A percentile compares a stretch with the other conserved stretches of the same genome.
Evolutionary conservation across 345 rosid species (phyloP).

Genomic region (Raphanus sativus): DNA sequence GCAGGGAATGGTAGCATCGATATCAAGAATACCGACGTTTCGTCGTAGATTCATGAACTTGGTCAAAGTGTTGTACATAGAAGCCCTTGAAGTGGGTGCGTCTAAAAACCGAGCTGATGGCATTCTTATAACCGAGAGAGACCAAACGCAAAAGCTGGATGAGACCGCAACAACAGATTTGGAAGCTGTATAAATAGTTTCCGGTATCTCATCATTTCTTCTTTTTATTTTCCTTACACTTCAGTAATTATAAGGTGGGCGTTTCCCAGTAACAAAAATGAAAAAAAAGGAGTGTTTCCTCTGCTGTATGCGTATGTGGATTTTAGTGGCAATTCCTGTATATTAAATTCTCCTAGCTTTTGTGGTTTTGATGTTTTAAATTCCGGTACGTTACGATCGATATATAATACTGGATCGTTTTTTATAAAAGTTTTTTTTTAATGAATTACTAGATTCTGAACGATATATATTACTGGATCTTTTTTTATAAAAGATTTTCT

Average conservation of each 20-base stretch:
- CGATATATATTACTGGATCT: too few relatives aligned
- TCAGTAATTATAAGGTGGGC: neutral
- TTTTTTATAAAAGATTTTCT: too few relatives aligned
- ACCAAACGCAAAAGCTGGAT: neutral
- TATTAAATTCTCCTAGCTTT: neutral
- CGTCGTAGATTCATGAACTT: slow-evolving; percentile 63
- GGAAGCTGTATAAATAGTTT: slow-evolving; percentile 19
- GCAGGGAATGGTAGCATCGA: slow-evolving; percentile 71
- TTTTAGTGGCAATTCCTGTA: neutral
- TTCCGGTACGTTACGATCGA: too few relatives aligned
- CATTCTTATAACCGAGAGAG: slow-evolving; percentile 26
- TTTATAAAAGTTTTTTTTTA: too few relatives aligned
- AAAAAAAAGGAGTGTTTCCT: neutral
- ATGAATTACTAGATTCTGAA: too few relatives aligned
- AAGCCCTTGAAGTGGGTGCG: slow-evolving; percentile 54
- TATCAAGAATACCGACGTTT: slow-evolving; percentile 74
- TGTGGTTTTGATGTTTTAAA: too few relatives aligned
- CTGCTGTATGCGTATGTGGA: neutral
- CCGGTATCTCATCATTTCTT: neutral
- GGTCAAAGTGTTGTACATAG: slow-evolving; percentile 57
- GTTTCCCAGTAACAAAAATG: too few relatives aligned
- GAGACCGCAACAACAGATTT: slow-evolving; percentile 18
- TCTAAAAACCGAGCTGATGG: slow-evolving; percentile 48
- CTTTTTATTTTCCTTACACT: neutral
- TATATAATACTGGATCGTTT: too few relatives aligned